These are phyloP conservation scores for Umbilicus rupestris DNA, from an alignment of 164 flowering plant species.

Conservation along the genomic window DNA sequence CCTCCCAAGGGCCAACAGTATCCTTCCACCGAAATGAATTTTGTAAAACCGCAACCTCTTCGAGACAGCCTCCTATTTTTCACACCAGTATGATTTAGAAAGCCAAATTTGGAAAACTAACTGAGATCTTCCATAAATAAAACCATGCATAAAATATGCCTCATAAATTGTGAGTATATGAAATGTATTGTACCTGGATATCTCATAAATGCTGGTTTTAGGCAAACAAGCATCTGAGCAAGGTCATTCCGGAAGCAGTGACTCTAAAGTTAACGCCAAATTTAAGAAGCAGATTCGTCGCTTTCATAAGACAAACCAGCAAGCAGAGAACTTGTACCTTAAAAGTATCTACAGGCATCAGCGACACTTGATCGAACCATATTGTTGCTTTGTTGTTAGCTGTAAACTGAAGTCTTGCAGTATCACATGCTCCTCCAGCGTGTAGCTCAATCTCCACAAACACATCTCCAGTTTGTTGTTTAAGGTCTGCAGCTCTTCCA, in stretches of 20 bases:
- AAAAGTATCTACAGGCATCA: conserved; percentile 78
- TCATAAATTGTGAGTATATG: background rate
- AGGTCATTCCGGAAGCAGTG: conserved; percentile 82
- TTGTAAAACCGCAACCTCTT: conserved; percentile 82
- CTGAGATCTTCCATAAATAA: background rate
- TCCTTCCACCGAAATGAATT: conserved; percentile 96
- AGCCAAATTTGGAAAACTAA: background rate
- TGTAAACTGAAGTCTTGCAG: conserved; percentile 70
- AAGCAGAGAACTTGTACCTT: conserved; percentile 35
- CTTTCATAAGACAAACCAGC: background rate
- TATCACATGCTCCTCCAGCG: conserved; percentile 49
- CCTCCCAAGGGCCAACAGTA: conserved; percentile 89
- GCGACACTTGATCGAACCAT: conserved; percentile 95
- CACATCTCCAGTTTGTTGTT: conserved; percentile 58
- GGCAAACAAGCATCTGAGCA: conserved; percentile 41
- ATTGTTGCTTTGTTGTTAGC: conserved; percentile 60
- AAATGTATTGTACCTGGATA: conserved; percentile 64
- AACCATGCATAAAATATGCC: background rate
- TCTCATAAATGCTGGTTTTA: conserved; percentile 77
- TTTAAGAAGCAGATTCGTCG: background rate
- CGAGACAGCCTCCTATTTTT: conserved; percentile 38
- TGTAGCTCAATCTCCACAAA: conserved; percentile 42
- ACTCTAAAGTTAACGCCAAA: conserved; percentile 33
- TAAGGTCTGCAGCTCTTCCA: conserved; percentile 41
- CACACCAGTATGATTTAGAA: no score